Evolutionary conservation across 2,329 filamentous ascomycete genomes (phyloP), one percentile per base, ranked within the genome.

Genomic region (Penicillium sp.): DNA sequence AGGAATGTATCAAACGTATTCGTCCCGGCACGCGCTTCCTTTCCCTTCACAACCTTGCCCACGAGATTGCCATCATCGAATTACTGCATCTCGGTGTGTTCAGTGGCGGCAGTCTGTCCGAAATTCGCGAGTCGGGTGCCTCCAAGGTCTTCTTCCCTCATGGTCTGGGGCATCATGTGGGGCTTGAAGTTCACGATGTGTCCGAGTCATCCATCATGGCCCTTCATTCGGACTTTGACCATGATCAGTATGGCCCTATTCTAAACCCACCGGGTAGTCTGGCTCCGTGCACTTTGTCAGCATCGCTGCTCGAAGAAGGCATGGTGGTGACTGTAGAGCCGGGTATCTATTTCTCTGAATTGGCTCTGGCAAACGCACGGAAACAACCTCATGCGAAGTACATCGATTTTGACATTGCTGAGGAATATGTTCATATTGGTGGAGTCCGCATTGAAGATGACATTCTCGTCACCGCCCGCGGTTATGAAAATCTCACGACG

Each of bases 11-110:
- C 55, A 77, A 73, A 3, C 76, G 83, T 58, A 79, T 95, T 55
- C 86, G 84, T 62, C 83, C 81, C 12, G 89, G 86, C 28, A 81
- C 88, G 1, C 63, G 79, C 25, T 96, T 89, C 85, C 86, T 95
- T 43, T 83, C 88, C 43, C 79, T 95, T 3, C 90, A 96, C 64
- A 70, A 84, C 42, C 78, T 83, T 38, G 90, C 90, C 0, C 90
- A 95, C 71, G 79, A 80, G 56, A 79, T 95, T 45, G 88, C 88
- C 45, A 90, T 95, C 55, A 80, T 87, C 12, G 90, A 90, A 0
- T 75, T 97, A 3, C 73, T 90, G 27, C 70, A 76, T 24, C 75
- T 96, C 0, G 89, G 89, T 2, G 85, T 97, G 40, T 71, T 96
- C 35, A 79, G 79, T 63, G 78, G 81, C 8, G 76, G 73, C 34